Base-by-base conservation (phyloP, 2,329 filamentous ascomycete genomes). In the Coniella lustricola region DNA sequence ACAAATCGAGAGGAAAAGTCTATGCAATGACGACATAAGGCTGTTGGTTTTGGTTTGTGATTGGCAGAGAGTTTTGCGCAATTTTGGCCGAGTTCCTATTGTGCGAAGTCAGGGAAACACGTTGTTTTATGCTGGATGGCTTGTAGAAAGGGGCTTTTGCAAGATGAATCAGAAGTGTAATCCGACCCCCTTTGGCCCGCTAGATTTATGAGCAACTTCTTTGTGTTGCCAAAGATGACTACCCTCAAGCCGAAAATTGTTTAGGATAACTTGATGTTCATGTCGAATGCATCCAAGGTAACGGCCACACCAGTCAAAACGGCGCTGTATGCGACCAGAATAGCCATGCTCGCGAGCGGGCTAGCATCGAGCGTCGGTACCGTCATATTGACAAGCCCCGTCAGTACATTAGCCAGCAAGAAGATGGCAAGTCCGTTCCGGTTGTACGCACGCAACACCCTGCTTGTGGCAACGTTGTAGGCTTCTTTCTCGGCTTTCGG, bases 351-450 rank as follows among this genome's bases (percentile, higher is more conserved):
- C 48, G 70, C 64, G 3, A 76, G 58, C 8, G 79, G 77, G 4
- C 73, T 74, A 54, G 85, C 81, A 62, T 91, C 77, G 55, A 97
- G 67, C 3, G 93, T 98, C 34, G 84, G 83, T 47, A 97, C 66
- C 3, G 83, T 87, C 74, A 98, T 73, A 64, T 98, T 98, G 46
- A 97, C 84, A 14, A 89, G 62, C 0, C 93, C 93, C 1, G 93
- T 98, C 54, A 95, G 67, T 40, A 98, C 67, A 62, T 98, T 98
- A 2, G 93, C 90, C 33, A 90, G 61, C 50, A 98, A 66, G 62
- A 98, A 98, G 1, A 97, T 67, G 1, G 80, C 81, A 40, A 98
- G 71, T 0, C 93, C 90, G 59, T 96, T 96, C 46, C 85, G 78
- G 63, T 98, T 98, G 62, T 85, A 94, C 0, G 89, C 87, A 39